Percentiles rank a stretch among this genome's conserved stretches.
Evolutionary conservation across 208 protist species (phyloP).

Genomic region (Angomonas ambiguus): DNA sequence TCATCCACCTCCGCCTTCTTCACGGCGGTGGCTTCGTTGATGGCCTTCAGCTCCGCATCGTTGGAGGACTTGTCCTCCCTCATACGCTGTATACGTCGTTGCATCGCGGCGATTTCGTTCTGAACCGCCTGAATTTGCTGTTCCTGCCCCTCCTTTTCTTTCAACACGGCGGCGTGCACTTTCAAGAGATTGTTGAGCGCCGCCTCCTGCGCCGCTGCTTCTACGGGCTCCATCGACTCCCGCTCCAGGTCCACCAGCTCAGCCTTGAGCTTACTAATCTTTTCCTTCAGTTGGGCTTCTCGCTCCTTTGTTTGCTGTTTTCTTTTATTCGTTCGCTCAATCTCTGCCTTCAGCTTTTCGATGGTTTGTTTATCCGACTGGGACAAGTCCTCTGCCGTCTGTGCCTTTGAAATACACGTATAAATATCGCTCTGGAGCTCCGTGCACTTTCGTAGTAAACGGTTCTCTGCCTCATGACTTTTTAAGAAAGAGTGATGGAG

Average conservation of each 20-base stretch:
- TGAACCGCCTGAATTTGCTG: conserved; percentile 57
- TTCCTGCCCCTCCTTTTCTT: conserved; percentile 84
- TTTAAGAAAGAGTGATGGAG: conserved; percentile 95
- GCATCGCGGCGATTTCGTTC: conserved; percentile 27
- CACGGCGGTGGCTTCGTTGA: conserved; percentile 33
- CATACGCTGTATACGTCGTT: conserved; percentile 47
- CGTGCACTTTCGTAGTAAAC: conserved; percentile 93
- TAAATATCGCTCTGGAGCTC: conserved; percentile 95
- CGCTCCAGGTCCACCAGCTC: conserved; percentile 93
- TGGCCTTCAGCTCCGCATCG: conserved; percentile 37
- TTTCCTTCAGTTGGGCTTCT: conserved; percentile 92
- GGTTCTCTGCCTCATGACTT: conserved; percentile 96
- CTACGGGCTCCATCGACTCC: conserved; percentile 80
- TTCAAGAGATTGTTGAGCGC: conserved; percentile 90
- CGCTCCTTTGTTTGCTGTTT: conserved; percentile 90
- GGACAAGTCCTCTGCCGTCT: conserved; percentile 90
- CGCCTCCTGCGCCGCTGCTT: conserved; percentile 91
- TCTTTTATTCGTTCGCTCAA: conserved; percentile 94
- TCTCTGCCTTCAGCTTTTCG: conserved; percentile 87
- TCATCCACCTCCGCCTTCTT: conserved; percentile 57
- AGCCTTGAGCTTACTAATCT: conserved; percentile 89
- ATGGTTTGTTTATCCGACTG: conserved; percentile 96
- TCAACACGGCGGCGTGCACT: conserved; percentile 88
- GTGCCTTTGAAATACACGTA: conserved; percentile 92
- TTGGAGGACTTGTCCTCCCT: conserved; percentile 40